Evolutionary conservation across 2,329 filamentous ascomycete genomes (phyloP).

Genomic region (Trichoderma citrinoviride): DNA sequence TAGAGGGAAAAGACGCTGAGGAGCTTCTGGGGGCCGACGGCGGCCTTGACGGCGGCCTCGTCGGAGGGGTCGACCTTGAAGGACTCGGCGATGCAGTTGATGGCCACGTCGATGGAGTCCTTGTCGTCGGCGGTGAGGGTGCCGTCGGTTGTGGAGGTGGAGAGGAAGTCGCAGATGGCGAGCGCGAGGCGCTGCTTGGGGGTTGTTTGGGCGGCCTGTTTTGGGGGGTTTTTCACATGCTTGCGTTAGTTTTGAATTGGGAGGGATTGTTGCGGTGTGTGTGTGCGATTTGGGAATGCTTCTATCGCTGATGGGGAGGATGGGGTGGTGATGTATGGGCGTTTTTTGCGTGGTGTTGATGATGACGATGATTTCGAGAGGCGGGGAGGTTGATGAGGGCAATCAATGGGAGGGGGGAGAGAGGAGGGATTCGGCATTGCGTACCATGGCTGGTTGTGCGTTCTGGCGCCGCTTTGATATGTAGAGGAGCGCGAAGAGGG

Average conservation of each 20-base stretch:
- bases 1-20: conserved; percentile 92
- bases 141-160: conserved; percentile 79
- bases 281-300: too few species aligned
- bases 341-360: neutral
- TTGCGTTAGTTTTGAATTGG: neutral
- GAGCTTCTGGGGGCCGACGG: conserved; percentile 82
- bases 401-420: neutral
- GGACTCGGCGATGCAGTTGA: conserved; percentile 89
- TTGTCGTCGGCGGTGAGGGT: conserved; percentile 83
- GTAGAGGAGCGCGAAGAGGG: neutral
- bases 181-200: conserved; percentile 86
- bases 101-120: conserved; percentile 90
- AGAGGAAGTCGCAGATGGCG: conserved; percentile 94
- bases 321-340: neutral
- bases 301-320: too few species aligned
- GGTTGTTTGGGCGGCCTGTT: conserved; percentile 40
- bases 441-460: conserved; percentile 1
- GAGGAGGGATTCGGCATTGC: neutral
- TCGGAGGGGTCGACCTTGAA: conserved; percentile 92
- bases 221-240: too few species aligned
- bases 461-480: too few species aligned
- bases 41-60: conserved; percentile 67
- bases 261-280: too few species aligned
- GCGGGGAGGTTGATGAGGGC: too few species aligned
- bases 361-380: too few species aligned